Base-by-base conservation (phyloP, 2,329 filamentous ascomycete genomes). In the Lecanosticta acicola region DNA sequence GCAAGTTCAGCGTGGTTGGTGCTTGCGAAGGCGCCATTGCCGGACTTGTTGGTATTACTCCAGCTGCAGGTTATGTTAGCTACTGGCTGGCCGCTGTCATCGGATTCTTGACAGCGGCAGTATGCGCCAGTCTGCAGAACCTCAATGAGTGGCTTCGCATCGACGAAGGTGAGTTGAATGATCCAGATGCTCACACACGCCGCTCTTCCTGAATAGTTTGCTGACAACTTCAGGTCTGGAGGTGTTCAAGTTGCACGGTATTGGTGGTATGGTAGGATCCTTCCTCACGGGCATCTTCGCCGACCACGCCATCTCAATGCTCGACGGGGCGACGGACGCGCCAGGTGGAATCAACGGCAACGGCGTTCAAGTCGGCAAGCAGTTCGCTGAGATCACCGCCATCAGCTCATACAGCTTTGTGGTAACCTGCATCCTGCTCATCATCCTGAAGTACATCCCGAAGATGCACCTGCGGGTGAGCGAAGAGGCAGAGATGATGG, bases 221-320 rank as follows among this genome's bases (percentile, higher is more conserved):
- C n/a, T n/a, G n/a, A n/a, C n/a, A n/a, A n/a, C n/a, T n/a, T n/a
- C n/a, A n/a, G n/a, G 24, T 11, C 11, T 29, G 24, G 24, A 29
- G 24, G 24, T 29, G 7, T 29, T 29, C 24, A 29, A 29, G 24
- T 11, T 29, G 7, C 77, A 80, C 58, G 76, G 74, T 13, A 68
- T 78, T 18, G 78, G 77, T 33, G 78, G 77, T 17, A 78, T 79
- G 66, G 66, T 74, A 32, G 78, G 78, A 7, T 74, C 74, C 20
- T 77, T 80, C 62, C 58, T 80, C 38, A 80, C 77, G 2, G 77
- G 76, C 4, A 71, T 80, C 54, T 80, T 81, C 51, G 77, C 76
- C 29, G 68, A 69, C 24, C 66, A 71, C 56, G 62, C 66, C 43
- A 68, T 75, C 45, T 69, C 69, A 9, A 62, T 66, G 13, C 69